A percentile compares a stretch with the other conserved stretches of the same genome.
Evolutionary conservation across 75 land plant species (phyloP).

Genomic region (Pinus taeda): DNA sequence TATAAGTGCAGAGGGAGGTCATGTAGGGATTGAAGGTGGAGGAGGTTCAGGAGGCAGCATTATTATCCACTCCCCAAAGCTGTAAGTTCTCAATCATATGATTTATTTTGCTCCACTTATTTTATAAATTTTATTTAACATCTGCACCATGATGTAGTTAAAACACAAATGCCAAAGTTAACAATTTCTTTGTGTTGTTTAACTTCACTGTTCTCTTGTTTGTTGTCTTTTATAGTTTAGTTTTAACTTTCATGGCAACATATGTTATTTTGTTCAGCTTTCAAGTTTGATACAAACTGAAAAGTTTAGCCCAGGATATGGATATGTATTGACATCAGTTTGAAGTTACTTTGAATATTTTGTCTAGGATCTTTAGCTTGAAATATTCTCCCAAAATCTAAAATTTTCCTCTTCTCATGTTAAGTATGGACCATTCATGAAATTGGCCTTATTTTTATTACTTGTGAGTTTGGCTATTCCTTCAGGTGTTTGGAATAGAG

Average conservation of each 20-base stretch:
- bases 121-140: not conserved
- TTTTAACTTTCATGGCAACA: not conserved
- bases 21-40: conserved; percentile 80
- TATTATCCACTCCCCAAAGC: conserved; percentile 46
- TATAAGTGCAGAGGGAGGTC: conserved; percentile 83
- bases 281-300: not conserved
- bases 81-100: conserved; percentile 45
- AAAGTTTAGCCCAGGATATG: no score
- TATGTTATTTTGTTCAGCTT: not conserved
- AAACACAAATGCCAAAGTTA: not conserved
- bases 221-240: not conserved
- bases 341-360: not conserved
- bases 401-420: not conserved
- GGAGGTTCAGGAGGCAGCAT: conserved; percentile 99
- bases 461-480: no score
- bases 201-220: not conserved
- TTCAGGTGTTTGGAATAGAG: no score
- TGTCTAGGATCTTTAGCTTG: not conserved
- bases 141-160: not conserved
- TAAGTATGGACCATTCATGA: not conserved
- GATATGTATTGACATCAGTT: not conserved
- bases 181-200: not conserved
- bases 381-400: not conserved
- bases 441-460: no score
- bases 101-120: not conserved